Evolutionary conservation across 2,329 filamentous ascomycete genomes (phyloP).

Genomic region (Verruconis gallopava): DNA sequence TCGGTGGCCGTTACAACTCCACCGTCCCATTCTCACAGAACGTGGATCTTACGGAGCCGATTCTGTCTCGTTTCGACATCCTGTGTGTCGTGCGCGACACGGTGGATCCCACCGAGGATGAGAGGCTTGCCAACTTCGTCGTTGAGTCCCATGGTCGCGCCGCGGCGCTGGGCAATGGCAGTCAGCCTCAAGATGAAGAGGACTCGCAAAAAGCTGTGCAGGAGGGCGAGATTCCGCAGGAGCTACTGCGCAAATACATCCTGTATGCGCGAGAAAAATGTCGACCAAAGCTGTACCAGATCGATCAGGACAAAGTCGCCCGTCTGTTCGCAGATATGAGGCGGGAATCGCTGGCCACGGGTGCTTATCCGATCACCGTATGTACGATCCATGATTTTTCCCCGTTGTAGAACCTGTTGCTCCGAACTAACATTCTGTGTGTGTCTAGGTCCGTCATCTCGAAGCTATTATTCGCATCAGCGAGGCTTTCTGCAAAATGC

Average conservation of each 20-base stretch:
- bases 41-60: slow-evolving; percentile 92
- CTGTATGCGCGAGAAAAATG: slow-evolving; percentile 85
- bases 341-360: slow-evolving; percentile 80
- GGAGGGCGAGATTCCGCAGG: slow-evolving; percentile 71
- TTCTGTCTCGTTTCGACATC: slow-evolving; percentile 95
- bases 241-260: slow-evolving; percentile 89
- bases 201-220: slow-evolving; percentile 37
- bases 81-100: slow-evolving; percentile 92
- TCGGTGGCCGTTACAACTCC: slow-evolving; percentile 90
- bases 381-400: slow-evolving; percentile 27
- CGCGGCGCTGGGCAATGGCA: slow-evolving; percentile 55
- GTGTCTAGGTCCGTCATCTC: slow-evolving; percentile 86
- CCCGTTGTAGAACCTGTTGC: too few relatives aligned
- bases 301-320: slow-evolving; percentile 94
- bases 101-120: slow-evolving; percentile 83
- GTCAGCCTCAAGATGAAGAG: slow-evolving; percentile 38
- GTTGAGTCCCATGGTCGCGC: slow-evolving; percentile 88
- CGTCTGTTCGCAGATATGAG: slow-evolving; percentile 94
- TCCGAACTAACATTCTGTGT: background rate
- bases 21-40: slow-evolving; percentile 94
- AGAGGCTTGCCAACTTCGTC: slow-evolving; percentile 86
- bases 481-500: slow-evolving; percentile 94
- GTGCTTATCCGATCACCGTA: slow-evolving; percentile 96
- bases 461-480: slow-evolving; percentile 95
- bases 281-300: slow-evolving; percentile 85